These are phyloP conservation scores for Phragmites australis DNA, from an alignment of 176 grass and related monocot genomes.

Conservation along the genomic window DNA sequence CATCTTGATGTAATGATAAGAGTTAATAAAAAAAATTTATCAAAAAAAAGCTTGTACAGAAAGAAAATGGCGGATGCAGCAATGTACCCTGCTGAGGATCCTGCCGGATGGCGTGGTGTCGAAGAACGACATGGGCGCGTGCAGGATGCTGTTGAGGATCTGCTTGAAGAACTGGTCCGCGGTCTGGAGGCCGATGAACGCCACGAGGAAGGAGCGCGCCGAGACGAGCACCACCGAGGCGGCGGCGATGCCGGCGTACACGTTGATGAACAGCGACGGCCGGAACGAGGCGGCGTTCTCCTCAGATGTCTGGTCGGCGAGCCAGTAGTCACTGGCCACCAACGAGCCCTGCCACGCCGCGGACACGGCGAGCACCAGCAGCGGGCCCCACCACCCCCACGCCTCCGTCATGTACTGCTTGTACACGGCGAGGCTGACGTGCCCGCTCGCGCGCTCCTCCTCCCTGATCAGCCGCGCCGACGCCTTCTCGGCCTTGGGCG, in stretches of 20 bases:
- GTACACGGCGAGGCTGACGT: constrained; percentile 74
- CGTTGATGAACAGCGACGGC: constrained; percentile 63
- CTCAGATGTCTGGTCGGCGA: constrained; percentile 72
- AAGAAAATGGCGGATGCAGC: neutral
- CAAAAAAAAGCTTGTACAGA: no score
- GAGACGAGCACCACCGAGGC: constrained; percentile 58
- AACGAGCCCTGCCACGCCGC: constrained; percentile 63
- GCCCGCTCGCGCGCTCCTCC: constrained; percentile 80
- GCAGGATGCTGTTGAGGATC: constrained; percentile 87
- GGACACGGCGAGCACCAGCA: constrained; percentile 47
- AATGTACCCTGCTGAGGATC: constrained; percentile 78
- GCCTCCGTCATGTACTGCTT: constrained; percentile 85
- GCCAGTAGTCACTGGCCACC: constrained; percentile 90
- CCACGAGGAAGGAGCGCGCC: constrained; percentile 57
- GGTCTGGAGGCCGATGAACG: constrained; percentile 69
- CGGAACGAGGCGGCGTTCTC: constrained; percentile 50
- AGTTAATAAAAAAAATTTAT: no score
- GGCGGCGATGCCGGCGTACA: constrained; percentile 55
- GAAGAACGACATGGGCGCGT: constrained; percentile 96
- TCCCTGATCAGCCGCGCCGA: constrained; percentile 79
- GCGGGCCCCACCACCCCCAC: constrained; percentile 78
- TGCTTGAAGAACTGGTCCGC: constrained; percentile 81
- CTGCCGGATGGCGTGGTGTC: constrained; percentile 95
- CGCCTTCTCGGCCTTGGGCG: constrained; percentile 59
- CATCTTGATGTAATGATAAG: no score